Evolutionary conservation across 179 eudicot species (phyloP), one percentile per base, ranked within the genome.

Genomic region (Spinacia oleracea): DNA sequence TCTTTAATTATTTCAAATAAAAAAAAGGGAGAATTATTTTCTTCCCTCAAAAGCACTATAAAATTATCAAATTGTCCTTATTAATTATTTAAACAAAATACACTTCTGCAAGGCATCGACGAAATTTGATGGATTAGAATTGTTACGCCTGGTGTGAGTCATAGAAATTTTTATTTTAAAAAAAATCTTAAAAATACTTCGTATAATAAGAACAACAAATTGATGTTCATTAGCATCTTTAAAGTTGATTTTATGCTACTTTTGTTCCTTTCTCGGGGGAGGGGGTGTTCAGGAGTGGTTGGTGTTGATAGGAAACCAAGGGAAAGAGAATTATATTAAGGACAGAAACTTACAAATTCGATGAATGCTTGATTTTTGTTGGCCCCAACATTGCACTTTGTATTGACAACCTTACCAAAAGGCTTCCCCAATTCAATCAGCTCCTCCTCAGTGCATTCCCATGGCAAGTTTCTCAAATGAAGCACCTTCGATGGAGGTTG

Each of bases 331-430:
- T 15, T 51, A 76, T 38, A n/a, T 40, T 43, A 73, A 16, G 62
- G n/a, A 9, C 67, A 81, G n/a, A n/a, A n/a, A n/a, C 99, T 92
- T 86, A 96, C 99, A 86, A 96, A 92, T 81, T 96, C 99, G 72
- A 96, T 96, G 76, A 96, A 96, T 58, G 99, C 99, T 86, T 96
- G 99, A 85, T 96, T 96, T 74, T 91, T 83, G 79, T 96, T 94
- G 35, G 99, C 99, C 62, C 99, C 99, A 70, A 96, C 99, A 86
- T 96, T 96, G 89, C 99, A 96, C 85, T 96, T 96, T 46, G 99
- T 96, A 82, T 96, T 96, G 60, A 96, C 94, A 76, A 96, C 98
- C 85, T 88, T 92, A 65, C 99, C 99, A 80, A 96, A 96, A 34
- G 97, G 99, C 83, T 91, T 94, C 76, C 97, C 99, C 74, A 96